A percentile compares a stretch with the other conserved stretches of the same genome.
Evolutionary conservation across 2,329 filamentous ascomycete genomes (phyloP).

Genomic region (Colletotrichum sp.): DNA sequence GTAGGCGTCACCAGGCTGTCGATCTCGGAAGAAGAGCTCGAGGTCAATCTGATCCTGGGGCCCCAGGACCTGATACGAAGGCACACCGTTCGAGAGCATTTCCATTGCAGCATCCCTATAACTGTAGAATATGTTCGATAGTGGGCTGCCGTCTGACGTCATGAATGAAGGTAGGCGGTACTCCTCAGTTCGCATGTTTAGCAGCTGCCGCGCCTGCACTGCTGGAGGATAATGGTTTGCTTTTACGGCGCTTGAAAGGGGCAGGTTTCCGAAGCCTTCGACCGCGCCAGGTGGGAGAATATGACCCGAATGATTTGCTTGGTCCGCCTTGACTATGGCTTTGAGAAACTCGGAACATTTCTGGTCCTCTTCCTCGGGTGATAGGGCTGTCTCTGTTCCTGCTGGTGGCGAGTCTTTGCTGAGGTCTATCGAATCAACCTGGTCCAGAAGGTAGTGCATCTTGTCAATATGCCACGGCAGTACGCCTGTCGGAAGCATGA

Average conservation of each 20-base stretch:
- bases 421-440: not conserved
- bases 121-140: slow-evolving; percentile 9
- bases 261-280: slow-evolving; percentile 8
- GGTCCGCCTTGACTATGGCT: not conserved
- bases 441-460: slow-evolving; percentile 6
- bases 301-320: not conserved
- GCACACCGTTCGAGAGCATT: slow-evolving; percentile 1
- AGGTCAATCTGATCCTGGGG: slow-evolving; percentile 2
- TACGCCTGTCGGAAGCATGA: not conserved
- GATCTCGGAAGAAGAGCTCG: slow-evolving; percentile 10
- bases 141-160: not conserved
- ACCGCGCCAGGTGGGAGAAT: slow-evolving; percentile 1
- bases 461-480: slow-evolving; percentile 2
- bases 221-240: slow-evolving; percentile 3
- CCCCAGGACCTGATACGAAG: not conserved
- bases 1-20: not conserved
- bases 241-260: not conserved
- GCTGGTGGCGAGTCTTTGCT: not conserved
- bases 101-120: slow-evolving; percentile 8
- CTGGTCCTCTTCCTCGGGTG: not conserved
- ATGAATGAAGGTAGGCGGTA: slow-evolving; percentile 11
- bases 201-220: not conserved
- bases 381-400: not conserved
- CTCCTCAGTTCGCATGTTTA: slow-evolving; percentile 6
- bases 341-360: not conserved